Percentiles rank a stretch among this genome's conserved stretches.
Evolutionary conservation across 257 asterid genomes (phyloP).

Genomic region (Nicotiana tomentosiformis): DNA sequence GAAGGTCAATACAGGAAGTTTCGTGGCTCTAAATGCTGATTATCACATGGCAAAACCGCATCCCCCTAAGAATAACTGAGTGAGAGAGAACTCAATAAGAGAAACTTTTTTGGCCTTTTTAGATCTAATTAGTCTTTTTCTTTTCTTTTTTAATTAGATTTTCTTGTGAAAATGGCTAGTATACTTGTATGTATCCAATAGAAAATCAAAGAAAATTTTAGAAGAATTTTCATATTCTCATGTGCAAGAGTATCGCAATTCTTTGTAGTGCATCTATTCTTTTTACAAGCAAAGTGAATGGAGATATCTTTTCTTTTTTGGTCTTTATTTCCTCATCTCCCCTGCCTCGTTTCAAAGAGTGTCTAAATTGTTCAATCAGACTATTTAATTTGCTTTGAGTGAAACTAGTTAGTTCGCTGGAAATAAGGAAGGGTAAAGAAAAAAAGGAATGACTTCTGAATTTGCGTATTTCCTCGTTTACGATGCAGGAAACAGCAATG

Average conservation of each 20-base stretch:
- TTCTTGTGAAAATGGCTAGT: slow-evolving; percentile 4
- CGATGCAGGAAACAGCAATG: slow-evolving; percentile 17
- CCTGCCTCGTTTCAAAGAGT: background rate
- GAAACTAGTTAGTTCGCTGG: background rate
- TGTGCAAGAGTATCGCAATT: slow-evolving; percentile 1
- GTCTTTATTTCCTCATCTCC: background rate
- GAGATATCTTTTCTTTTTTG: background rate
- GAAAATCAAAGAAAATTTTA: background rate
- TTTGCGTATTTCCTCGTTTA: background rate
- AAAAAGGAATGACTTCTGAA: background rate
- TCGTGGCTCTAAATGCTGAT: slow-evolving; percentile 52
- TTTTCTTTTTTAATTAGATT: background rate
- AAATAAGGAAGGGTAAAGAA: background rate
- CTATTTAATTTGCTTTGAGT: background rate
- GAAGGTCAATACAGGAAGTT: slow-evolving; percentile 25
- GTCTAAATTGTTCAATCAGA: background rate
- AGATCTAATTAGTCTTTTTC: background rate
- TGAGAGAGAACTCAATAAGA: background rate
- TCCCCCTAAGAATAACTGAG: slow-evolving; percentile 65
- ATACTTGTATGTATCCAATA: slow-evolving; percentile 32
- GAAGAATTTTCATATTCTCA: slow-evolving; percentile 2
- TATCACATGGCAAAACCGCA: slow-evolving; percentile 53
- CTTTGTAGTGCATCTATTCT: slow-evolving; percentile 6
- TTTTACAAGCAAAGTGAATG: slow-evolving; percentile 1
- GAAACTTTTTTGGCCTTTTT: background rate